These are phyloP conservation scores for Colletotrichum tamarilloi DNA, from an alignment of 2,329 filamentous ascomycete species.

Conservation along the genomic window DNA sequence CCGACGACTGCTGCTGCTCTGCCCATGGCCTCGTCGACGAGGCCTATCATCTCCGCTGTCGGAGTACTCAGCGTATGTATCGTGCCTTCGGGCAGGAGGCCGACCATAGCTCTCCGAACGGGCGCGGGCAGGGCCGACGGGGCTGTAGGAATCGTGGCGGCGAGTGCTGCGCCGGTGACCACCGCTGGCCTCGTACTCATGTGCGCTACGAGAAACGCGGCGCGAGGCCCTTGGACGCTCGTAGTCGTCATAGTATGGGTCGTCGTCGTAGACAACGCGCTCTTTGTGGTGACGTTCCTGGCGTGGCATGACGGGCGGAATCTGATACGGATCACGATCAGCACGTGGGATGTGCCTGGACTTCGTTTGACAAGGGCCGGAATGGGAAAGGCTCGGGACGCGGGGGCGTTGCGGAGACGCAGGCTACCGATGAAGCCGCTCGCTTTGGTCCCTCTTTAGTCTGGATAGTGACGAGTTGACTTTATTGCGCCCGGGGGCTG, in stretches of 20 bases:
- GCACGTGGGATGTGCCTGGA: background rate
- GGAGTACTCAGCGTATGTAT: constrained; percentile 23
- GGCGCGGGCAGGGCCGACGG: constrained; percentile 11
- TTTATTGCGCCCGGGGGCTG: background rate
- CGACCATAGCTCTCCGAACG: constrained; percentile 19
- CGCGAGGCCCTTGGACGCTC: constrained; percentile 10
- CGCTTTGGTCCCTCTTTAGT: background rate
- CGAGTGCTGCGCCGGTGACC: background rate
- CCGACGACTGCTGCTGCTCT: background rate
- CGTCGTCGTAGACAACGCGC: constrained; percentile 16
- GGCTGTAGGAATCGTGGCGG: background rate
- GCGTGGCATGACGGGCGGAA: constrained; percentile 18
- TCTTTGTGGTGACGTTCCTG: constrained; percentile 18
- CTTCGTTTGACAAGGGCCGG: background rate
- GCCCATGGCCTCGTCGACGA: background rate
- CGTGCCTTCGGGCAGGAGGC: background rate
- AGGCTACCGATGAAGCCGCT: background rate
- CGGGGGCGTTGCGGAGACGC: background rate
- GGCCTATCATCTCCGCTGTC: constrained; percentile 28
- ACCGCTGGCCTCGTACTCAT: constrained; percentile 12
- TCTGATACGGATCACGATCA: background rate
- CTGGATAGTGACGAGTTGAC: constrained; percentile 13
- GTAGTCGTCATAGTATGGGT: constrained; percentile 25
- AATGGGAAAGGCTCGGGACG: constrained; percentile 4
- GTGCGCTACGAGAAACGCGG: constrained; percentile 16